Conservation (phyloP, 139 green algal genomes). For the Gonium pectorale region DNA sequence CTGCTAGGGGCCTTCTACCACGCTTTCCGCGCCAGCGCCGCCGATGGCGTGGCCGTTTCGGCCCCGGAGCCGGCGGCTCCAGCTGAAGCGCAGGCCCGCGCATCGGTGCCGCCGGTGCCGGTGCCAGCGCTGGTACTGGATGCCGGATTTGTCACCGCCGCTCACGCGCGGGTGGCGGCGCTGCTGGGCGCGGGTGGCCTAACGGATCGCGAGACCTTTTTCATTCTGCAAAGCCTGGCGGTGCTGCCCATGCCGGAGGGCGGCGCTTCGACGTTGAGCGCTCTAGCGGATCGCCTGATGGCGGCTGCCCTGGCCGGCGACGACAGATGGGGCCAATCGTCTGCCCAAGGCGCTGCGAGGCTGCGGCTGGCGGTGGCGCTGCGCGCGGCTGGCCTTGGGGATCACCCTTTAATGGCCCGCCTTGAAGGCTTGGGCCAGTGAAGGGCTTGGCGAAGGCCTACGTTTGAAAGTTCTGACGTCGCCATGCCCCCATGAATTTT, state of each 20-base stretch:
- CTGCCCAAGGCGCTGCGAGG: neutral
- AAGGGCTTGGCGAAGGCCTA: neutral
- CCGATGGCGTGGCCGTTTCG: neutral
- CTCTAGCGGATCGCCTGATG: neutral
- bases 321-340: neutral
- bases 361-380: constrained; percentile 5
- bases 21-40: neutral
- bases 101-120: neutral
- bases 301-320: neutral
- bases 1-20: constrained; percentile 3
- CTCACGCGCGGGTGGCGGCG: neutral
- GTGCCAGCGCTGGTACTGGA: neutral
- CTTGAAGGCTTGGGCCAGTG: neutral
- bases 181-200: neutral
- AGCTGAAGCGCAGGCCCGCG: neutral
- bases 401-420: neutral
- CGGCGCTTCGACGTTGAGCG: neutral
- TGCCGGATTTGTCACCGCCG: neutral
- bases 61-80: neutral
- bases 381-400: neutral
- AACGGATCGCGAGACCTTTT: neutral
- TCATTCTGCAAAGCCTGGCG: neutral
- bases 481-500: neutral
- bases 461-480: neutral
- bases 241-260: neutral